Evolutionary conservation across 2,329 filamentous ascomycete genomes (phyloP).

Genomic region (Talaromyces funiculosus): DNA sequence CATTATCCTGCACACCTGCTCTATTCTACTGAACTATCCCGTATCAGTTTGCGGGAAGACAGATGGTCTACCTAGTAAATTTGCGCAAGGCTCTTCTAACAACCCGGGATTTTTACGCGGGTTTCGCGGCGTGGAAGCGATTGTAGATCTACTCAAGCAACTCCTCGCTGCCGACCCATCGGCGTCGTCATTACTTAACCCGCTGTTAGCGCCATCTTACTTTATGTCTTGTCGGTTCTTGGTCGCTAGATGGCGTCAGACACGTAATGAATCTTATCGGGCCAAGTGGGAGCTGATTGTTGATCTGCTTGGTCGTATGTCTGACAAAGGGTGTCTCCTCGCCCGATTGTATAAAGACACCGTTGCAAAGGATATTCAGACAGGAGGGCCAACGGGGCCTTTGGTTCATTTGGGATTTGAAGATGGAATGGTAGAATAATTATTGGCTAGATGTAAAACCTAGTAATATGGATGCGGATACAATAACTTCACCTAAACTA

Average conservation of each 20-base stretch:
- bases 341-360: conserved; percentile 7
- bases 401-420: not conserved
- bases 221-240: conserved; percentile 15
- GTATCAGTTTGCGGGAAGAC: not conserved
- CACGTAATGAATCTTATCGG: conserved; percentile 13
- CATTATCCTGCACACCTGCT: conserved; percentile 4
- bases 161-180: not conserved
- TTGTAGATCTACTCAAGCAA: conserved; percentile 1
- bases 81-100: not conserved
- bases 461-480: no score
- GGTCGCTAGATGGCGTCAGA: conserved; percentile 9
- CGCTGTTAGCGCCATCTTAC: conserved; percentile 13
- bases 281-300: conserved; percentile 8
- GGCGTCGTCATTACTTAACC: not conserved
- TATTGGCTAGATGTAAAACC: no score
- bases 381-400: not conserved
- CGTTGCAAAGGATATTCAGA: conserved; percentile 7
- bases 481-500: no score
- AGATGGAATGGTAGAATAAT: not conserved
- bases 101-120: not conserved
- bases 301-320: conserved; percentile 7
- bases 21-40: conserved; percentile 1
- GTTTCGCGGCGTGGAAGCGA: not conserved
- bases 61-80: not conserved
- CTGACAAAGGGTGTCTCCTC: not conserved